Percentiles rank a stretch among this genome's conserved stretches.
Conservation (phyloP, 208 protist genomes). For the Vickermania ingenoplastis region DNA sequence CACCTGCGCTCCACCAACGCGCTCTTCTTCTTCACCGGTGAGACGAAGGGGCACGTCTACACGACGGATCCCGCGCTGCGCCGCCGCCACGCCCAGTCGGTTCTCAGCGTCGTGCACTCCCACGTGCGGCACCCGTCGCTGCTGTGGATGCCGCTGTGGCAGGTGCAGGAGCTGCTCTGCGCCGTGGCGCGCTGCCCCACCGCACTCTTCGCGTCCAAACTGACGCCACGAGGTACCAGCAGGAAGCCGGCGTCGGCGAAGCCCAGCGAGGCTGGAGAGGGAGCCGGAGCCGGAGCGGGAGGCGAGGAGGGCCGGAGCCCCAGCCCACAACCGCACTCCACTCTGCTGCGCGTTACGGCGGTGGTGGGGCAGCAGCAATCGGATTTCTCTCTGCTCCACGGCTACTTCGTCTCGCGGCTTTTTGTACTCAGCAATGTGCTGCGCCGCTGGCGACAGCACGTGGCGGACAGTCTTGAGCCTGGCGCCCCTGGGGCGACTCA, state of each 20-base stretch:
- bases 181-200: conserved; percentile 26
- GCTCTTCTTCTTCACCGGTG: conserved; percentile 43
- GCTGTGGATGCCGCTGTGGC: conserved; percentile 73
- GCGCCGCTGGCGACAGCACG: conserved; percentile 26
- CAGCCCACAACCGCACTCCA: neutral
- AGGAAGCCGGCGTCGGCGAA: neutral
- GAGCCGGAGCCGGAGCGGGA: neutral
- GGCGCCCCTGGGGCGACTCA: neutral
- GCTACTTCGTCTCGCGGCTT: conserved; percentile 55
- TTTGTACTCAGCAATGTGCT: conserved; percentile 63
- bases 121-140: conserved; percentile 54
- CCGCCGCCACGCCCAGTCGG: conserved; percentile 43
- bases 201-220: conserved; percentile 6
- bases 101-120: conserved; percentile 41
- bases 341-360: conserved; percentile 1
- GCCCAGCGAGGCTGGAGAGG: neutral
- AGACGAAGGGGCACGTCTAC: conserved; percentile 8
- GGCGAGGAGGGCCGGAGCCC: neutral
- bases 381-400: conserved; percentile 26
- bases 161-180: conserved; percentile 65
- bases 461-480: conserved; percentile 2
- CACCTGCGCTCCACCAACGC: conserved; percentile 30
- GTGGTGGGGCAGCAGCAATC: conserved; percentile 2
- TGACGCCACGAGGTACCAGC: conserved; percentile 1
- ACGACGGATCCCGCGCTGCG: conserved; percentile 16